Evolutionary conservation across 2,329 filamentous ascomycete genomes (phyloP), one percentile per base, ranked within the genome.

Genomic region (Diaporthe vexans): DNA sequence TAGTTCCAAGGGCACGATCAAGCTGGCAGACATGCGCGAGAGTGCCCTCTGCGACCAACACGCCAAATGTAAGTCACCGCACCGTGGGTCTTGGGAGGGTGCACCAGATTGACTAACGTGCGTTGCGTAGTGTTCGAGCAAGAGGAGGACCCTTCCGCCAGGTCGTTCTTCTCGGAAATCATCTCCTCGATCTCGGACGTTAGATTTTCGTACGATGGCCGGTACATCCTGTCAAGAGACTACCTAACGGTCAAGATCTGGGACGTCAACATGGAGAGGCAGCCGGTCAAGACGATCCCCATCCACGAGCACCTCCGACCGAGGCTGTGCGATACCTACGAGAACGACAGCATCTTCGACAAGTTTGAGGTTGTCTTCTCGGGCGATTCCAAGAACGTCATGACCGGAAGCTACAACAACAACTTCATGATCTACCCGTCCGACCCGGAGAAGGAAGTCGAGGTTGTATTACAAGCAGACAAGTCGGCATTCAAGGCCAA

Each of bases 371-470:
- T 99, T 56, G 96, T 98, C 70, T 99, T 99, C 86, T 98, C 96
- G 2, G 97, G 97, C 33, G 96, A 98, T 84, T 95, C 95, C 52
- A 97, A 98, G 89, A 98, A 99, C 80, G 97, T 98, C 78, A 99
- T 99, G 97, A 99, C 97, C 8, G 97, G 97, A 79, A 98, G 95
- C 82, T 99, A 99, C 88, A 99, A 99, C 90, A 99, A 99, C 88
- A 99, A 99, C 87, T 98, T 99, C 88, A 99, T 99, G 97, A 99
- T 99, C 81, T 99, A 98, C 84, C 97, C 97, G 6, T 97, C 95
- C 35, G 96, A 98, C 80, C 94, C 95, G 9, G 94, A 96, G 78
- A 97, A 97, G 86, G 97, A 99, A 82, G 96, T 96, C 4, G 97
- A 99, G 84, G 95, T 99, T 63, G 97, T 99, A 61, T 88, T 99